These are phyloP conservation scores for Phytophthora fragariaefolia DNA, from an alignment of 352 stramenopile genomes.

Conservation along the genomic window DNA sequence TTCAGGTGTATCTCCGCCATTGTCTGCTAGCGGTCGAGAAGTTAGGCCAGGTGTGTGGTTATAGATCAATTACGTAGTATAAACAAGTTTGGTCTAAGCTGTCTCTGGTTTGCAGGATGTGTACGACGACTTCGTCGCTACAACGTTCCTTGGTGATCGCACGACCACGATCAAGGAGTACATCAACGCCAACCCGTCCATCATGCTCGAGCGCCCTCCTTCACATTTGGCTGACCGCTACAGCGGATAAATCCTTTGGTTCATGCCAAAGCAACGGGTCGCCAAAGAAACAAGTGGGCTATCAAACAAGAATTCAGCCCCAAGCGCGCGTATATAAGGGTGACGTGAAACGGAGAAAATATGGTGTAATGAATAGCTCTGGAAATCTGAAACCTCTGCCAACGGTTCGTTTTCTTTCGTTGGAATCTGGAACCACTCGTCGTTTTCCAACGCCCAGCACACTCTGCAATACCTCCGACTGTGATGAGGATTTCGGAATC, in stretches of 20 bases:
- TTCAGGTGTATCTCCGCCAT: slow-evolving; percentile 92
- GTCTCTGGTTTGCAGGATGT: slow-evolving; percentile 43
- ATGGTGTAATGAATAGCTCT: not conserved
- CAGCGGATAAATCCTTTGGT: no score
- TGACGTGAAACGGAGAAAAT: not conserved
- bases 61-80: no score
- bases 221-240: slow-evolving; percentile 80
- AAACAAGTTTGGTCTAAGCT: no score
- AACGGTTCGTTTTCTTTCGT: slow-evolving; percentile 26
- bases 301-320: no score
- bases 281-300: no score
- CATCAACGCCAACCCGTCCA: slow-evolving; percentile 73
- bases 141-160: slow-evolving; percentile 92
- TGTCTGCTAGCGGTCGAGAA: slow-evolving; percentile 91
- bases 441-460: slow-evolving; percentile 1
- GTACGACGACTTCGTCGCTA: slow-evolving; percentile 85
- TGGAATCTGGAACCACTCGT: slow-evolving; percentile 18
- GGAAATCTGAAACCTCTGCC: slow-evolving; percentile 22
- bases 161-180: slow-evolving; percentile 89
- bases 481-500: slow-evolving; percentile 24
- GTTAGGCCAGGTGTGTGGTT: slow-evolving; percentile 50
- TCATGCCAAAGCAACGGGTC: no score
- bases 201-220: slow-evolving; percentile 87
- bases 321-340: not conserved
- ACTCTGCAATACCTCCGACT: not conserved